A percentile compares a stretch with the other conserved stretches of the same genome.
Evolutionary conservation across 768 basidiomycete species (phyloP).

Genomic region (Kwoniella europaea): DNA sequence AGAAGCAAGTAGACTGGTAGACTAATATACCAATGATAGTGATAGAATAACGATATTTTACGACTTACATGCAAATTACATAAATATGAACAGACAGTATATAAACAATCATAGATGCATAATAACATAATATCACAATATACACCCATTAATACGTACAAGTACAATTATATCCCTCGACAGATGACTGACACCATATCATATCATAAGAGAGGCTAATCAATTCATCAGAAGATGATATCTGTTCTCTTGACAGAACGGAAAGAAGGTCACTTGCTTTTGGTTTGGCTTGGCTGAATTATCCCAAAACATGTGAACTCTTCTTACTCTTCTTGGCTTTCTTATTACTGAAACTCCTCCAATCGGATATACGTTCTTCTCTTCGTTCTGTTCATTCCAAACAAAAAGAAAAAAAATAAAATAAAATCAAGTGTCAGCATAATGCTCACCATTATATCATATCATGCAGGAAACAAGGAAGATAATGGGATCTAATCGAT

Average conservation of each 20-base stretch:
- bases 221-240: background rate
- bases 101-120: background rate
- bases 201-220: background rate
- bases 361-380: conserved; percentile 53
- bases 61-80: background rate
- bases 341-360: conserved; percentile 51
- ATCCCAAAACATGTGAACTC: conserved; percentile 55
- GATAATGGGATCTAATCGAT: background rate
- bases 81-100: background rate
- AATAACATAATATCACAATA: background rate
- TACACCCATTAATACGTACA: background rate
- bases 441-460: conserved; percentile 6
- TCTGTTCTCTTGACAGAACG: background rate
- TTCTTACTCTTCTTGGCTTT: conserved; percentile 53
- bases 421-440: conserved; percentile 26
- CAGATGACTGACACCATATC: background rate
- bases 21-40: background rate
- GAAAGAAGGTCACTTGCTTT: background rate
- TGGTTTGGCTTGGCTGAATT: too few relatives aligned
- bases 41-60: background rate
- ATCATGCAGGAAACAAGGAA: background rate
- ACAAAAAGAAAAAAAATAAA: background rate
- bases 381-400: conserved; percentile 38
- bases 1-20: background rate
- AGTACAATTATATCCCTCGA: background rate